A percentile compares a stretch with the other conserved stretches of the same genome.
Conservation (phyloP, 176 grass and related monocot species). For the Guadua angustifolia region DNA sequence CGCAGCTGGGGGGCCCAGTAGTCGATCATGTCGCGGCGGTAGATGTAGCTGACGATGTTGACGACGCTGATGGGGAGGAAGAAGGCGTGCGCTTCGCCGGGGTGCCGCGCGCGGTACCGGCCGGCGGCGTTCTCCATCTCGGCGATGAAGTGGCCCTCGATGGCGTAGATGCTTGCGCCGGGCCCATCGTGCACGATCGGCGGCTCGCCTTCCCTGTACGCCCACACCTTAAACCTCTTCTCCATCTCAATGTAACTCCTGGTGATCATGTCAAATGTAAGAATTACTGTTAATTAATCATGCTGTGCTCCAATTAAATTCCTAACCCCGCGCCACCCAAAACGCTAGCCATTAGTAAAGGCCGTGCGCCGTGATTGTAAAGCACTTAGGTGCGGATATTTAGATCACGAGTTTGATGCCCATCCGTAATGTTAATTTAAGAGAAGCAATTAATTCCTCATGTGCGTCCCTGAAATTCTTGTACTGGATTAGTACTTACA, state of each 20-base stretch:
- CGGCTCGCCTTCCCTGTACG: conserved; percentile 46
- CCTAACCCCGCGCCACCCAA: too few species aligned
- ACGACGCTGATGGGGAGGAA: conserved; percentile 53
- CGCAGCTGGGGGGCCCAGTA: conserved; percentile 36
- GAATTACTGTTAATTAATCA: not conserved
- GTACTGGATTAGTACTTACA: not conserved
- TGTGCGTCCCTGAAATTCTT: not conserved
- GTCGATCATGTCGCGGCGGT: conserved; percentile 46
- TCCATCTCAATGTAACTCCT: conserved; percentile 60
- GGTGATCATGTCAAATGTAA: not conserved
- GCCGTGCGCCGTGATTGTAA: too few species aligned
- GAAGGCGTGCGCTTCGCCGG: conserved; percentile 54
- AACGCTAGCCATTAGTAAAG: not conserved
- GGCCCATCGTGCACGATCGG: conserved; percentile 36
- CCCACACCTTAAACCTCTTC: conserved; percentile 53
- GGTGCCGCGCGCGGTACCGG: conserved; percentile 33
- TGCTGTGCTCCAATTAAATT: not conserved
- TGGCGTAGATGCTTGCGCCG: conserved; percentile 17
- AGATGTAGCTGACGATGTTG: conserved; percentile 44
- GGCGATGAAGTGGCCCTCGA: conserved; percentile 46
- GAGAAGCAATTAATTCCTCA: not conserved
- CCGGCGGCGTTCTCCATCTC: conserved; percentile 28
- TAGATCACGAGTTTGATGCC: too few species aligned
- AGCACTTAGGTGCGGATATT: too few species aligned
- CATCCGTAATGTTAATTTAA: not conserved